A percentile compares a stretch with the other conserved stretches of the same genome.
Conservation (phyloP, 2,329 filamentous ascomycete genomes). For the Xylariaceae sp. region DNA sequence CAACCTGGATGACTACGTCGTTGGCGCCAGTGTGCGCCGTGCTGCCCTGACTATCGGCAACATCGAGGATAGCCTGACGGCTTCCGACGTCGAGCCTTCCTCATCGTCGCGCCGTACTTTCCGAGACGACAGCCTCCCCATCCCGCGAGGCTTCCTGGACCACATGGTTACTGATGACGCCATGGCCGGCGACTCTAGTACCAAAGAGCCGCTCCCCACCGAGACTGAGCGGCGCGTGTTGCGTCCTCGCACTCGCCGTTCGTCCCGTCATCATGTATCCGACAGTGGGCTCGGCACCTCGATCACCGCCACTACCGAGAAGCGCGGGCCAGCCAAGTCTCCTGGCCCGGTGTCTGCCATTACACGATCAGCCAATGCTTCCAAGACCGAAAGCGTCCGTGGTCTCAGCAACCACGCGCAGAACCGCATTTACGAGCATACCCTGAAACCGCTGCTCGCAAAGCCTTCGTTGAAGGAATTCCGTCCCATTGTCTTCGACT, state of each 20-base stretch:
- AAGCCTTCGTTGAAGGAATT: constrained; percentile 71
- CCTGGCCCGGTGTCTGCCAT: constrained; percentile 47
- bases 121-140: constrained; percentile 49
- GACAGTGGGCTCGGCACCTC: constrained; percentile 88
- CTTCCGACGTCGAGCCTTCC: constrained; percentile 31
- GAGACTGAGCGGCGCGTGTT: constrained; percentile 41
- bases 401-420: constrained; percentile 62
- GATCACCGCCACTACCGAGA: constrained; percentile 54
- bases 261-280: constrained; percentile 61
- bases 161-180: constrained; percentile 37
- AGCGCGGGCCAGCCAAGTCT: constrained; percentile 35
- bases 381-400: constrained; percentile 41
- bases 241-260: constrained; percentile 48
- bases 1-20: constrained; percentile 62
- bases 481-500: constrained; percentile 68
- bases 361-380: constrained; percentile 48
- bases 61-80: constrained; percentile 55
- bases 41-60: constrained; percentile 58
- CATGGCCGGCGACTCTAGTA: constrained; percentile 35
- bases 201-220: constrained; percentile 24
- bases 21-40: constrained; percentile 61
- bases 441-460: constrained; percentile 68
- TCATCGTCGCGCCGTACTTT: constrained; percentile 35
- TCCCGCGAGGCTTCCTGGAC: constrained; percentile 53
- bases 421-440: constrained; percentile 72